Conservation (phyloP, 768 basidiomycete genomes). For the Tulasnella calospora region DNA sequence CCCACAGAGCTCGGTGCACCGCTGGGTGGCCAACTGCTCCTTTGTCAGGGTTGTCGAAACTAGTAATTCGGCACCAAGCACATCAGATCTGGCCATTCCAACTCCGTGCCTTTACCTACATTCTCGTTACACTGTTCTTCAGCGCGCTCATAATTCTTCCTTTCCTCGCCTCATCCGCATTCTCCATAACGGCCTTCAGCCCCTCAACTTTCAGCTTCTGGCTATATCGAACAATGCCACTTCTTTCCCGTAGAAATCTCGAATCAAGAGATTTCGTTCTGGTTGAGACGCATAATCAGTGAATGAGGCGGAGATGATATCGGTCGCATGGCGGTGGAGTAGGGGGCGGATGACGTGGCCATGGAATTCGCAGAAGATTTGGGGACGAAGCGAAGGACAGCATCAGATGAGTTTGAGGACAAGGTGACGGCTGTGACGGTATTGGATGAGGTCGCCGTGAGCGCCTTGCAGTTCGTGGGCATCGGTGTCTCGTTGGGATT, state of each 20-base stretch:
- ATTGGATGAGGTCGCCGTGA: slow-evolving; percentile 72
- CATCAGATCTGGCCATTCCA: not conserved
- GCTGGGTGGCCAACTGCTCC: slow-evolving; percentile 81
- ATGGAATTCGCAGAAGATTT: slow-evolving; percentile 76
- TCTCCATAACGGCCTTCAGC: too few species aligned
- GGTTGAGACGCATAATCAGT: slow-evolving; percentile 83
- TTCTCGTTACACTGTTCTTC: slow-evolving; percentile 66
- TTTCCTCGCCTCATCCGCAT: slow-evolving; percentile 41
- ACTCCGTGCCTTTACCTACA: slow-evolving; percentile 44
- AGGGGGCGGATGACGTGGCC: slow-evolving; percentile 69
- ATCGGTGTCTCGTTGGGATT: slow-evolving; percentile 68
- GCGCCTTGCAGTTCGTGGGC: slow-evolving; percentile 77
- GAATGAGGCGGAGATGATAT: slow-evolving; percentile 80
- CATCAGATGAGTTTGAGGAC: slow-evolving; percentile 70
- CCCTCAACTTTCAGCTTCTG: slow-evolving; percentile 43
- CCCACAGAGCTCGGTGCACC: slow-evolving; percentile 82
- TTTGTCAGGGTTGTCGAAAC: slow-evolving; percentile 90
- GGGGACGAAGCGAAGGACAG: slow-evolving; percentile 62
- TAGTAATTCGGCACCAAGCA: slow-evolving; percentile 34
- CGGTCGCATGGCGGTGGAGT: slow-evolving; percentile 77
- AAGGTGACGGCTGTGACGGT: slow-evolving; percentile 89
- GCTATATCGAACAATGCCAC: slow-evolving; percentile 58
- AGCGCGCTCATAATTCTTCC: slow-evolving; percentile 62
- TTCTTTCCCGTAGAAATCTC: slow-evolving; percentile 90
- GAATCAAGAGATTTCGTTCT: slow-evolving; percentile 74